phyloP scores from a whole-genome alignment of 1,284 basidiomycete genomes.

The Tylopilus orsonianus region DNA sequence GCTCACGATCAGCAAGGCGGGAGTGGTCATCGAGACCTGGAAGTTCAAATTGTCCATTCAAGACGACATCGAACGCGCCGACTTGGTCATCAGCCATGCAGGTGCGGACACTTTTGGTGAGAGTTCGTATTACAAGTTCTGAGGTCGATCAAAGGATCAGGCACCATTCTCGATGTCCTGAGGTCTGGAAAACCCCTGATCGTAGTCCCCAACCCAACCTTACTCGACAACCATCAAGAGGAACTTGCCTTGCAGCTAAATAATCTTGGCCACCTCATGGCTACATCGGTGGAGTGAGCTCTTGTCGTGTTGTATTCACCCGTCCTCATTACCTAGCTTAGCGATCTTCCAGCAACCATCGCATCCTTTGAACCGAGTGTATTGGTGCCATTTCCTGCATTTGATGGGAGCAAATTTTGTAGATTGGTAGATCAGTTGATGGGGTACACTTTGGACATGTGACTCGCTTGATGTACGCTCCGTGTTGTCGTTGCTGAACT shows the following conservation, averaged over 20 bases:
- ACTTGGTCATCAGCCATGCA: constrained; percentile 90
- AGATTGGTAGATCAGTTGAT: constrained; percentile 71
- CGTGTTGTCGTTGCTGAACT: neutral
- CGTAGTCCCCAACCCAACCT: constrained; percentile 84
- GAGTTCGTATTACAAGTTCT: constrained; percentile 2
- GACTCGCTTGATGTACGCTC: constrained; percentile 1
- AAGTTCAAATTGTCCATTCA: constrained; percentile 73
- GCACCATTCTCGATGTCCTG: constrained; percentile 89
- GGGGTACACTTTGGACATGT: constrained; percentile 51
- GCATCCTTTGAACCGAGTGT: constrained; percentile 43
- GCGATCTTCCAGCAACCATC: constrained; percentile 55
- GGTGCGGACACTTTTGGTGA: constrained; percentile 49
- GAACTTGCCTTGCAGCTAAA: constrained; percentile 80
- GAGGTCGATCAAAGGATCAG: constrained; percentile 66
- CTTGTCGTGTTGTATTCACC: neutral
- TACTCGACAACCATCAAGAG: constrained; percentile 93
- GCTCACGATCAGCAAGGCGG: constrained; percentile 35
- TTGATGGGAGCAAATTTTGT: constrained; percentile 64
- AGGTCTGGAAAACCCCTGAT: constrained; percentile 75
- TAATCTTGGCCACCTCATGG: constrained; percentile 60
- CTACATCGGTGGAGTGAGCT: constrained; percentile 61
- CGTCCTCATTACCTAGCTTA: constrained; percentile 32
- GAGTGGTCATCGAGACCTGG: constrained; percentile 63
- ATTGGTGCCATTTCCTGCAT: constrained; percentile 62
- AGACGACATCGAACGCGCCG: constrained; percentile 61